These are phyloP conservation scores for Penicillium sp. DNA, from an alignment of 2,329 filamentous ascomycete genomes.

Conservation along the genomic window DNA sequence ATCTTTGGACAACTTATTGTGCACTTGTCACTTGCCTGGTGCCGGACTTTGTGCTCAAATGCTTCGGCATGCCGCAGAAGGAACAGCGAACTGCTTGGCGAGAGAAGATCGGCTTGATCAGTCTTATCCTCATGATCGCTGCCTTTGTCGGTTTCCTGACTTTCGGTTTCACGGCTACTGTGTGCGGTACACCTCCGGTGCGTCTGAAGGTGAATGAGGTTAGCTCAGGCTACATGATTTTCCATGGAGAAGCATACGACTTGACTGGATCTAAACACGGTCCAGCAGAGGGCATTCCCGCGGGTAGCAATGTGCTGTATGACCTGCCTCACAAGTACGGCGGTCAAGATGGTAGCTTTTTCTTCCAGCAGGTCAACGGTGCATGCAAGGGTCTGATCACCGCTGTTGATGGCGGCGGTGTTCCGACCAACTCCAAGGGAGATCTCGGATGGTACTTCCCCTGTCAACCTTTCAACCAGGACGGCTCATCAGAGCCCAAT, in stretches of 20 bases:
- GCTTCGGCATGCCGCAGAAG: constrained; percentile 78
- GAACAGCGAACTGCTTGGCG: constrained; percentile 91
- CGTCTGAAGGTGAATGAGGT: constrained; percentile 82
- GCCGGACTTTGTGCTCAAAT: constrained; percentile 76
- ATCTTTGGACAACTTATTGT: constrained; percentile 93
- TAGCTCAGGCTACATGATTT: constrained; percentile 81
- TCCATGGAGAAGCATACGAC: constrained; percentile 88
- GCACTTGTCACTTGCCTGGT: constrained; percentile 91
- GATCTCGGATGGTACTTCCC: constrained; percentile 97
- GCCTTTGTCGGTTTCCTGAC: constrained; percentile 89
- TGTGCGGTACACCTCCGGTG: constrained; percentile 68
- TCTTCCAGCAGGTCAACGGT: constrained; percentile 98
- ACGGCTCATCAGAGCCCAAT: constrained; percentile 78
- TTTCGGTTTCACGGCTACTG: constrained; percentile 87
- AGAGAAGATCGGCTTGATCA: constrained; percentile 96
- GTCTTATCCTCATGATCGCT: constrained; percentile 85
- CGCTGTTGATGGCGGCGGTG: constrained; percentile 55
- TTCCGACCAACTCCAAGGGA: constrained; percentile 68
- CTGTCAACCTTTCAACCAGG: constrained; percentile 85
- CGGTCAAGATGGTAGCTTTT: constrained; percentile 90
- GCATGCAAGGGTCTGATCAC: constrained; percentile 91
- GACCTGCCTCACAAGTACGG: constrained; percentile 76
- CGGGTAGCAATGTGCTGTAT: constrained; percentile 73
- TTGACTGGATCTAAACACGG: constrained; percentile 73
- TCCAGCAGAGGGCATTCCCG: constrained; percentile 70